Evolutionary conservation across 2,329 filamentous ascomycete species (phyloP).

Genomic region (Ophiosphaerella narmari): DNA sequence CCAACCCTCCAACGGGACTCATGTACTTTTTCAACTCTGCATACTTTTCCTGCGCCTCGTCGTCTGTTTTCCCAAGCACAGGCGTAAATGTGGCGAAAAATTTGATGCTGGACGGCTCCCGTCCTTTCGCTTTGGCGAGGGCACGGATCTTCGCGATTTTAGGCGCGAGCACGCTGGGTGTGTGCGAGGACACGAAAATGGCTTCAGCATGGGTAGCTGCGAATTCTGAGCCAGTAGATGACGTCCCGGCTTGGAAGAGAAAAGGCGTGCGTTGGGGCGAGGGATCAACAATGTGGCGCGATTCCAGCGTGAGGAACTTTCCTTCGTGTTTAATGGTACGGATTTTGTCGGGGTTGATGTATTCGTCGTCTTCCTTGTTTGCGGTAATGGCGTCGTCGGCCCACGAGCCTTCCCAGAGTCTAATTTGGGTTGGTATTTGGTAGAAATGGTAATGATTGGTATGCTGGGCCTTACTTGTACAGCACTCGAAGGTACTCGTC

Average conservation of each 20-base stretch:
- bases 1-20: constrained; percentile 59
- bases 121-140: constrained; percentile 56
- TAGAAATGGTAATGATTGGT: background rate
- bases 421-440: constrained; percentile 14
- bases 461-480: constrained; percentile 58
- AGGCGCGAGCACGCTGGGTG: constrained; percentile 53
- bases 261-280: constrained; percentile 48
- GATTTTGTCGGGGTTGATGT: constrained; percentile 63
- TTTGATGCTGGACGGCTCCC: constrained; percentile 62
- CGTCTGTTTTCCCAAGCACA: constrained; percentile 41
- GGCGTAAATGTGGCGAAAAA: constrained; percentile 50
- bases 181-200: constrained; percentile 63
- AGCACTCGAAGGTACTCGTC: constrained; percentile 69
- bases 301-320: constrained; percentile 57
- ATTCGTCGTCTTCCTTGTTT: constrained; percentile 59
- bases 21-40: constrained; percentile 58
- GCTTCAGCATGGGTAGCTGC: constrained; percentile 64
- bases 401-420: constrained; percentile 61
- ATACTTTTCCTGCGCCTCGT: constrained; percentile 59
- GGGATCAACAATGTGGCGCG: constrained; percentile 51
- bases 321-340: constrained; percentile 65
- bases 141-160: constrained; percentile 60
- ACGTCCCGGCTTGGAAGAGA: constrained; percentile 62
- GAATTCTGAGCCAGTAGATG: constrained; percentile 61
- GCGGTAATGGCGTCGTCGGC: constrained; percentile 60